These are phyloP conservation scores for Penicillium hesseltinei DNA, from an alignment of 2,329 filamentous ascomycete genomes.

Conservation along the genomic window DNA sequence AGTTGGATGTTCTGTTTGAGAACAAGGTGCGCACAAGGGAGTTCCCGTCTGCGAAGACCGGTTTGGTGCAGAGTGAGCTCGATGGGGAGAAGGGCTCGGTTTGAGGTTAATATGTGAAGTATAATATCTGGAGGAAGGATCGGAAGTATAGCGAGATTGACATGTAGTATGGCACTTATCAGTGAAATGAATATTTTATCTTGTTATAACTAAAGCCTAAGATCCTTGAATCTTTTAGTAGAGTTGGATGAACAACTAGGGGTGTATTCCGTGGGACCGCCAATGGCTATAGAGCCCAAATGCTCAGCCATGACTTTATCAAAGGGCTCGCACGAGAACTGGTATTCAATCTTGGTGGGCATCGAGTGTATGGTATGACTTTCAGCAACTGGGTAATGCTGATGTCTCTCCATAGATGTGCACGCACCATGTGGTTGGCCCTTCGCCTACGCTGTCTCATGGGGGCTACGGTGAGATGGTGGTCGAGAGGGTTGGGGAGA, in stretches of 20 bases:
- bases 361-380: not conserved
- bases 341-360: not conserved
- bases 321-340: not conserved
- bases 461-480: too few species aligned
- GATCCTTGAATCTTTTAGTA: not conserved
- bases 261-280: not conserved
- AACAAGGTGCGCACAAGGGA: constrained; percentile 63
- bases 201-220: not conserved
- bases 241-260: too few species aligned
- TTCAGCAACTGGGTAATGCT: not conserved
- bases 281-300: not conserved
- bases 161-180: not conserved
- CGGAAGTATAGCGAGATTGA: not conserved
- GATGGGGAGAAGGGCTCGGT: not conserved
- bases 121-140: not conserved
- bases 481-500: too few species aligned
- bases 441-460: not conserved
- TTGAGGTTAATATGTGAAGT: not conserved
- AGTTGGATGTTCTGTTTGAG: constrained; percentile 79
- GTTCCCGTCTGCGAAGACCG: constrained; percentile 56
- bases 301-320: not conserved
- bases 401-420: not conserved
- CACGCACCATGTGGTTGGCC: not conserved
- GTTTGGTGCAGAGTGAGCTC: constrained; percentile 6
- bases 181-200: not conserved